Base-by-base conservation (phyloP, 106 monocot genomes). In the Hemerocallis citrina region DNA sequence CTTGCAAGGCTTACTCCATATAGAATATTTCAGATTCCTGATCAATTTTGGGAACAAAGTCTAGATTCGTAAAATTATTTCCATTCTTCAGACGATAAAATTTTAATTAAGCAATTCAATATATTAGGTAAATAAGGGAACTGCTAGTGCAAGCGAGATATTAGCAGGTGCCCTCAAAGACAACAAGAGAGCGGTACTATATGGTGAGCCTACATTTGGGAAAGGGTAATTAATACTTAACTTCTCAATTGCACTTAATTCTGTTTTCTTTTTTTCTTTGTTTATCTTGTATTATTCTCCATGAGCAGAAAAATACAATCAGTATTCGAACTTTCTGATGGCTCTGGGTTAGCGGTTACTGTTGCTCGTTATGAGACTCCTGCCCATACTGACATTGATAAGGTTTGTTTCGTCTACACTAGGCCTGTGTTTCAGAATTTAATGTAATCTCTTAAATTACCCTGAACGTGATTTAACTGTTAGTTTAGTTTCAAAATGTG, bases 341-440 rank as follows among this genome's bases (percentile, higher is more conserved):
- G 96, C 37, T 98, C 96, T 61, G 91, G 96, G 12, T 70, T 98
- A 55, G 91, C 74, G 55, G 84, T 98, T 33, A 98, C 96, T 34
- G 96, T 98, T 41, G 96, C 96, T 50, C 87, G 96, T 14, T 98
- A 98, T 75, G 87, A 98, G 66, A 98, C 96, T n/a, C 96, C 96
- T 61, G 83, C 81, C 52, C 96, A 98, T 42, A 98, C 75, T 51
- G 77, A 98, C 63, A 98, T 98, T 47, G 72, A 98, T 62, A 91
- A 98, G 87, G 96, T 91, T 41, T 61, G 70, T 62, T 45, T 20
- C 30, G 3, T 40, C 20, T 46, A 46, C 46, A 46, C 17, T 14
- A 38, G 11, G 37, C 37, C 11, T 32, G n/a, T 31, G 32, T 55
- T 55, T n/a, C 55, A 55, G 5, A 32, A 16, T 55, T 33, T 50